Evolutionary conservation across 2,329 filamentous ascomycete species (phyloP), one percentile per base, ranked within the genome.

Genomic region (Claviceps sp.): DNA sequence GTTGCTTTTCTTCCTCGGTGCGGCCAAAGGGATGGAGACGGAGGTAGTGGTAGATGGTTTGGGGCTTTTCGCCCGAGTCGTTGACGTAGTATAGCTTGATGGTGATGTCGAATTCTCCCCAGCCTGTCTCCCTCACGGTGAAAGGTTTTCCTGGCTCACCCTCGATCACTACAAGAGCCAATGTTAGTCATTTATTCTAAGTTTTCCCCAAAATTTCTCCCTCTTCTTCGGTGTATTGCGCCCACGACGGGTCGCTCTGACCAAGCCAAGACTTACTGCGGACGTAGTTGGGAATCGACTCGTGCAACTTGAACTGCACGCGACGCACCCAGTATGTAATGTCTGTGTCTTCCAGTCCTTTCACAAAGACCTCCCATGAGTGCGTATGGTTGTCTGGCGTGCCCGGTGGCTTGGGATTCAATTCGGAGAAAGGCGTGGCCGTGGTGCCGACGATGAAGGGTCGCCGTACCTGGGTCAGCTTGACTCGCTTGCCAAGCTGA

Each of bases 31-130:
- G 88, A 63, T 96, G 90, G 11, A 98, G 77, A 50, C 90, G 87
- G 53, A 98, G 73, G 62, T 89, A 89, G 68, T 97, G 93, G 73
- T 93, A 95, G 2, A 95, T 72, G n/a, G 90, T 94, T 69, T 95
- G 88, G 4, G 91, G 87, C 68, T 98, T 98, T 73, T 98, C 93
- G 61, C 81, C 83, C 40, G 84, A 86, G 64, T 94, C 87, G 52
- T 86, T 82, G 52, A 87, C 82, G 69, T 96, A 98, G 72, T 95
- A 95, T 45, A 98, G 77, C 64, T 95, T 89, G 65, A 98, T 85
- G 56, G 90, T 87, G 62, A 98, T 94, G 66, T 93, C 89, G 72
- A 98, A 98, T 70, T 96, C 93, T 62, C 93, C 93, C 87, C 94
- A 98, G 48, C 93, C 93, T 0, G 93, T 97, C 69, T 97, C 93